Conservation (phyloP, 495 filamentous ascomycete genomes). For the Aspergillus saccharolyticus region DNA sequence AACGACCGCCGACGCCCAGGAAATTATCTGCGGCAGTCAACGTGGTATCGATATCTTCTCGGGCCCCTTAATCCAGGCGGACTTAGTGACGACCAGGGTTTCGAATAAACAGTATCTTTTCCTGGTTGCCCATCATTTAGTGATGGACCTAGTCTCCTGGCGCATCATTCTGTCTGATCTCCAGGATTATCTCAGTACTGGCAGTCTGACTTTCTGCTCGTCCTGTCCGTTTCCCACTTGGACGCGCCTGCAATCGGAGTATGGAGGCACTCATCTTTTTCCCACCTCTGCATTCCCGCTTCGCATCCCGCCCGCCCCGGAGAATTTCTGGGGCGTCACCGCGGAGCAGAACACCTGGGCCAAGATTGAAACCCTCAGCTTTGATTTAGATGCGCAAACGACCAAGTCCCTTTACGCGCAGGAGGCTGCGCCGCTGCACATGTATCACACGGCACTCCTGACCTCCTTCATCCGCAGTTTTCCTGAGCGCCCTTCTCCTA, state of each 20-base stretch:
- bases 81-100: slow-evolving; percentile 39
- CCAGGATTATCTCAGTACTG: slow-evolving; percentile 40
- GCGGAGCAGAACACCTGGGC: neutral
- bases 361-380: neutral
- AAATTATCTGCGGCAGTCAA: neutral
- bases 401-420: neutral
- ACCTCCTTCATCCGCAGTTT: slow-evolving; percentile 33
- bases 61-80: slow-evolving; percentile 23
- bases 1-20: slow-evolving; percentile 1
- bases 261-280: neutral
- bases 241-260: slow-evolving; percentile 26
- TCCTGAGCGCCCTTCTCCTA: slow-evolving; percentile 41
- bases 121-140: slow-evolving; percentile 48
- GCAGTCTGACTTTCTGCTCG: slow-evolving; percentile 25
- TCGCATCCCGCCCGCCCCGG: neutral
- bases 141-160: slow-evolving; percentile 55
- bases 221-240: slow-evolving; percentile 51
- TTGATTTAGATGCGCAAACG: neutral
- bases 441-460: slow-evolving; percentile 19
- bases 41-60: slow-evolving; percentile 16
- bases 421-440: neutral
- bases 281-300: neutral
- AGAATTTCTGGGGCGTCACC: neutral
- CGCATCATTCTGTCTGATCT: slow-evolving; percentile 50
- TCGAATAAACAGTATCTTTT: slow-evolving; percentile 36